Percentiles rank a stretch among this genome's conserved stretches.
Evolutionary conservation across 2,329 filamentous ascomycete genomes (phyloP).

Genomic region (Phaeosphaeria sp.): DNA sequence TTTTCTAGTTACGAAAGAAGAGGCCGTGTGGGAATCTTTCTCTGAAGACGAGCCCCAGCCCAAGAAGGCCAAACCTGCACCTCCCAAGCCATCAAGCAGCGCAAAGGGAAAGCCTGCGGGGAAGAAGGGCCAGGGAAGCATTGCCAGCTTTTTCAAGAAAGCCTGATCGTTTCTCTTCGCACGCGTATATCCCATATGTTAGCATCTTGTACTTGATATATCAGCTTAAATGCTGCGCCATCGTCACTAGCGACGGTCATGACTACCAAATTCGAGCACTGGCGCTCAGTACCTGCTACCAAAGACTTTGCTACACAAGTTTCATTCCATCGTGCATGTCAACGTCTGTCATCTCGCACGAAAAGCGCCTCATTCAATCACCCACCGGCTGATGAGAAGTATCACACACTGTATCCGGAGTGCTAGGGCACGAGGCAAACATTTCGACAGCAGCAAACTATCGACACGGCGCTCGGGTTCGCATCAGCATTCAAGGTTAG

Average conservation of each 20-base stretch:
- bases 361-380: background rate
- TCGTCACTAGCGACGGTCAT: background rate
- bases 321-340: background rate
- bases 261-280: background rate
- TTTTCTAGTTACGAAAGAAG: constrained; percentile 80
- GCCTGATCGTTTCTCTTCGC: constrained; percentile 53
- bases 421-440: background rate
- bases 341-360: constrained; percentile 1
- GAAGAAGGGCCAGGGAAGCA: constrained; percentile 72
- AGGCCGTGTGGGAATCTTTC: constrained; percentile 88
- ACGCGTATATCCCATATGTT: background rate
- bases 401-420: background rate
- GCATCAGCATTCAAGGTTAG: background rate
- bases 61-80: constrained; percentile 61
- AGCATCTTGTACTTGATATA: background rate
- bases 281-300: background rate
- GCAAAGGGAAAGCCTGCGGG: constrained; percentile 61
- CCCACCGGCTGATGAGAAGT: background rate
- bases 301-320: background rate
- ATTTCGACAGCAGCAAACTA: background rate
- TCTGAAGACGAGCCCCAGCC: constrained; percentile 81
- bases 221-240: background rate
- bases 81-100: constrained; percentile 42
- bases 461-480: background rate
- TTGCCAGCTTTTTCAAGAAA: constrained; percentile 92